These are phyloP conservation scores for Zanthoxylum bungeanum DNA, from an alignment of 345 rosid species.

Conservation along the genomic window DNA sequence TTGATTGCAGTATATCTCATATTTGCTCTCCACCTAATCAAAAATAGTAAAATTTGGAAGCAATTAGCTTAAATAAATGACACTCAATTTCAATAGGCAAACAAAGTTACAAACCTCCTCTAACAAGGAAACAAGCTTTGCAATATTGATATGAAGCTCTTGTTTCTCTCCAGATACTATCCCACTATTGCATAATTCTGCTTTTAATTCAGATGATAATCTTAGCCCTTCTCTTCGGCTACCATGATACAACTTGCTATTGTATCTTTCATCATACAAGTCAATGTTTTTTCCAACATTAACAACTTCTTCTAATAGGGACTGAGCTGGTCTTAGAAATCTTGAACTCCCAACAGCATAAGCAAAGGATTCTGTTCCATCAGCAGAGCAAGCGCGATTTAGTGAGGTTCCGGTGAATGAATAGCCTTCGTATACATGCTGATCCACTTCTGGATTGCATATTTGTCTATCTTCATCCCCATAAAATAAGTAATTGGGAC, in stretches of 20 bases:
- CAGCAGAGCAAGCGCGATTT: slow-evolving; percentile 27
- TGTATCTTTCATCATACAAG: slow-evolving; percentile 35
- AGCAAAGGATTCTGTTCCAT: slow-evolving; percentile 33
- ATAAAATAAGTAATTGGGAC: slow-evolving; percentile 28
- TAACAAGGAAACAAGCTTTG: slow-evolving; percentile 56
- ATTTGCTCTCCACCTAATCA: slow-evolving; percentile 70
- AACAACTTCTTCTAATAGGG: slow-evolving; percentile 64
- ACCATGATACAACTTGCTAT: slow-evolving; percentile 41
- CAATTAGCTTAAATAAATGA: background rate
- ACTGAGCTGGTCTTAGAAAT: slow-evolving; percentile 52
- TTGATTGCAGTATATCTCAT: slow-evolving; percentile 62
- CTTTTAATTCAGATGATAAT: slow-evolving; percentile 58
- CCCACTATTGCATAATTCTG: slow-evolving; percentile 46
- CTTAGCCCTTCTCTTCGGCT: slow-evolving; percentile 41
- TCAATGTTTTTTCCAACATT: slow-evolving; percentile 43
- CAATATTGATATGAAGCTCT: slow-evolving; percentile 49
- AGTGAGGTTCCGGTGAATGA: slow-evolving; percentile 21
- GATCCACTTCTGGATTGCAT: slow-evolving; percentile 19
- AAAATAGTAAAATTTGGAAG: background rate
- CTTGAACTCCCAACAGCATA: slow-evolving; percentile 40
- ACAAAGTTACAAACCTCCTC: slow-evolving; percentile 52
- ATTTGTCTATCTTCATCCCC: slow-evolving; percentile 36
- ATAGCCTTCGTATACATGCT: slow-evolving; percentile 21
- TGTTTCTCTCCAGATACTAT: slow-evolving; percentile 43
- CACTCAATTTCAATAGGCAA: background rate